Conservation (phyloP, 1,284 basidiomycete species). For the Marasmius fiardii region DNA sequence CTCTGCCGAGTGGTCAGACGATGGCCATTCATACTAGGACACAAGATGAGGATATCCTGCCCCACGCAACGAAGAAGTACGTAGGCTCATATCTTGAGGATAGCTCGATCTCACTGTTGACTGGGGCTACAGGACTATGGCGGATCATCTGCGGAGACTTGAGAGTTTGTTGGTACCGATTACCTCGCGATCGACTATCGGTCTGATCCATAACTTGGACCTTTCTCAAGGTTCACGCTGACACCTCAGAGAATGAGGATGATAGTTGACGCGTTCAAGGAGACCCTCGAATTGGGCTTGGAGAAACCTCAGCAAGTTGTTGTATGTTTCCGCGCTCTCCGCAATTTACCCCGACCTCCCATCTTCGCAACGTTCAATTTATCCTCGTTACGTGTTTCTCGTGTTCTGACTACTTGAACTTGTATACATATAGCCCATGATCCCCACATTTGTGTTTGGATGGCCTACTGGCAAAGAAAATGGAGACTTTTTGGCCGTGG, state of each 20-base stretch:
- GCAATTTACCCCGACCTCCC: background rate
- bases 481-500: slow-evolving; percentile 91
- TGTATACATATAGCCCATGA: slow-evolving; percentile 71
- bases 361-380: slow-evolving; percentile 2
- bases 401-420: slow-evolving; percentile 7
- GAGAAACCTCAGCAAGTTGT: slow-evolving; percentile 84
- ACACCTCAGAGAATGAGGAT: slow-evolving; percentile 95
- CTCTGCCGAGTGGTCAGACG: slow-evolving; percentile 69
- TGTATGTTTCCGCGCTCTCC: slow-evolving; percentile 49
- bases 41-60: slow-evolving; percentile 76
- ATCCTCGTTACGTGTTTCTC: background rate
- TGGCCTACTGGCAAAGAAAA: slow-evolving; percentile 91
- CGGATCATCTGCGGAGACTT: slow-evolving; percentile 86
- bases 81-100: slow-evolving; percentile 6
- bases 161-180: slow-evolving; percentile 66
- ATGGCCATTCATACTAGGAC: slow-evolving; percentile 78
- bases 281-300: slow-evolving; percentile 86
- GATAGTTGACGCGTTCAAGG: slow-evolving; percentile 96
- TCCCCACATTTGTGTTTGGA: slow-evolving; percentile 96
- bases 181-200: background rate
- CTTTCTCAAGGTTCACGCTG: slow-evolving; percentile 63
- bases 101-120: slow-evolving; percentile 17
- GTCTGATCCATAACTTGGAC: background rate
- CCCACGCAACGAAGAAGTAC: slow-evolving; percentile 85
- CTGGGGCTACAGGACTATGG: slow-evolving; percentile 63